Percentiles rank a stretch among this genome's conserved stretches.
These are phyloP conservation scores for Corymbia maculata DNA, from an alignment of 345 rosid genomes.

Conservation along the genomic window DNA sequence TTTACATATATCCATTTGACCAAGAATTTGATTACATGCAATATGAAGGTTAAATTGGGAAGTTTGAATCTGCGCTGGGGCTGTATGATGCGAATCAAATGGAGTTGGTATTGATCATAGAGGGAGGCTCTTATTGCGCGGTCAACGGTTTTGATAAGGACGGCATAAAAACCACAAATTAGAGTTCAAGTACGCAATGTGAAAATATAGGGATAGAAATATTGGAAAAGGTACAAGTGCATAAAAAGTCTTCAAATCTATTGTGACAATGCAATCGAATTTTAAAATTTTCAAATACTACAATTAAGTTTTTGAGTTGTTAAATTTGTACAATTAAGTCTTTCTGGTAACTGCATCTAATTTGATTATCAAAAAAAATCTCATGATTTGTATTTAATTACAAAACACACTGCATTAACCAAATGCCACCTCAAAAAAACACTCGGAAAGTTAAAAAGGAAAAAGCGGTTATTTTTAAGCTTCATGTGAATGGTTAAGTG, in stretches of 20 bases:
- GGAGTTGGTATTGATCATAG: not conserved
- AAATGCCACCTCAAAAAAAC: not conserved
- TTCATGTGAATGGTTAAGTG: not conserved
- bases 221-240: fast-evolving
- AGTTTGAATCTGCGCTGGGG: not conserved
- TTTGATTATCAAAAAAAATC: not conserved
- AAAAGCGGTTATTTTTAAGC: not conserved
- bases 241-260: not conserved
- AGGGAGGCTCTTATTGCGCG: not conserved
- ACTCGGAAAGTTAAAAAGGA: not conserved
- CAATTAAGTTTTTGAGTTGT: not conserved
- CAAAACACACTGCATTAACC: fast-evolving
- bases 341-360: not conserved
- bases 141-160: not conserved
- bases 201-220: not conserved
- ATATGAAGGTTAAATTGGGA: not conserved
- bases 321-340: not conserved
- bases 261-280: not conserved
- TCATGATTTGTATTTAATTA: not conserved
- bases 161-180: not conserved
- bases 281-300: not conserved
- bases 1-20: not conserved
- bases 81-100: not conserved
- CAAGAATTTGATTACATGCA: not conserved
- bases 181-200: not conserved